These are phyloP conservation scores for Solanum peruvianum DNA, from an alignment of 257 asterid genomes.

Conservation along the genomic window DNA sequence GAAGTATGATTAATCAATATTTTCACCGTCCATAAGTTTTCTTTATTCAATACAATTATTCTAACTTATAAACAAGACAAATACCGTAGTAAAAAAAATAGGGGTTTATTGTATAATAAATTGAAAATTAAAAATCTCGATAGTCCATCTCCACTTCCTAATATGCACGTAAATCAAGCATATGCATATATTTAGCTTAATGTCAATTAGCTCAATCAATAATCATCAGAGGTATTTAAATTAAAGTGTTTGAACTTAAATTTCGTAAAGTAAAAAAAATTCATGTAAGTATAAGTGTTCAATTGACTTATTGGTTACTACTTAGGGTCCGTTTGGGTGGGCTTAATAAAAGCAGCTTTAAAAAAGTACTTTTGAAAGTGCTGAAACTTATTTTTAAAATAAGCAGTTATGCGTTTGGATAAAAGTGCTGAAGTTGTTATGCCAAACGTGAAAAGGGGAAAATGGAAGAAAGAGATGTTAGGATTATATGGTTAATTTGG, in stretches of 20 bases:
- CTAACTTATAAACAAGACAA: background rate
- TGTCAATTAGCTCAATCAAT: background rate
- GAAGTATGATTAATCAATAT: background rate
- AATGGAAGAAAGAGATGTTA: too few species aligned
- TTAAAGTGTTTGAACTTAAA: background rate
- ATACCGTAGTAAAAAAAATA: background rate
- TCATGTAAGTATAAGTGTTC: background rate
- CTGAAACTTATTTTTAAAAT: too few species aligned
- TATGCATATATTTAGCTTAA: background rate
- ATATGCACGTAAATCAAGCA: background rate
- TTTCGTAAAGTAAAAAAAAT: too few species aligned
- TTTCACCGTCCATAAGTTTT: constrained; percentile 7
- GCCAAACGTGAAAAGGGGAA: too few species aligned
- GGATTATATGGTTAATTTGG: too few species aligned
- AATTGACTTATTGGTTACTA: background rate
- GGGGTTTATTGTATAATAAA: background rate
- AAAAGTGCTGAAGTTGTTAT: too few species aligned
- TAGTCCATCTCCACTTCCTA: background rate
- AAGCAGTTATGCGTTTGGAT: too few species aligned
- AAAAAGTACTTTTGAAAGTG: too few species aligned
- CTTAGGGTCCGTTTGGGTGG: too few species aligned
- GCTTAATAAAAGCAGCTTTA: too few species aligned
- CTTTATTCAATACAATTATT: background rate
- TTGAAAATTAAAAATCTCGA: background rate
- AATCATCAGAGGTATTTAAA: background rate